Percentiles rank a stretch among this genome's conserved stretches.
Conservation (phyloP, 768 basidiomycete genomes). For the Pulveroboletus sp. region DNA sequence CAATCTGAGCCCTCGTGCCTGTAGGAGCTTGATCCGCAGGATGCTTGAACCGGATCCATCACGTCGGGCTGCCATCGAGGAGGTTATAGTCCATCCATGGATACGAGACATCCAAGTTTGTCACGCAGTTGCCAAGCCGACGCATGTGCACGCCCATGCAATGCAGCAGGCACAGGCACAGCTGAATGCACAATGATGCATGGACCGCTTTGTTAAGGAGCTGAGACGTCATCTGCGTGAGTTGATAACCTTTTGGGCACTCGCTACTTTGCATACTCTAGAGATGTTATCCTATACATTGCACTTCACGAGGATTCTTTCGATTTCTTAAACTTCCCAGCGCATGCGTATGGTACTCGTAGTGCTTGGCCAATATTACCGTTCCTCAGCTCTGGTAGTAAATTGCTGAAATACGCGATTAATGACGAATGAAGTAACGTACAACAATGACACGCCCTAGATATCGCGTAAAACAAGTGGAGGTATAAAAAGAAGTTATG, state of each 20-base stretch:
- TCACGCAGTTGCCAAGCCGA: conserved; percentile 55
- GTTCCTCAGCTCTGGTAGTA: conserved; percentile 5
- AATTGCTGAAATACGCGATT: background rate
- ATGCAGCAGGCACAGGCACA: conserved; percentile 54
- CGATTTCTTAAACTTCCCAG: conserved; percentile 1
- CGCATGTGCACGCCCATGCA: conserved; percentile 69
- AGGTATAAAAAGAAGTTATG: conserved; percentile 17
- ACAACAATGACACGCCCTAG: conserved; percentile 4
- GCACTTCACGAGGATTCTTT: conserved; percentile 5
- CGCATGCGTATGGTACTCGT: conserved; percentile 20
- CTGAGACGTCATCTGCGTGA: background rate
- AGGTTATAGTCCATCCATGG: conserved; percentile 76
- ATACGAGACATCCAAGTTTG: conserved; percentile 79
- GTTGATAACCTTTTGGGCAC: conserved; percentile 1
- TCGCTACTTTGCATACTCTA: conserved; percentile 11
- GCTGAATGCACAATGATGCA: conserved; percentile 16
- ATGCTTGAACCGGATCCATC: conserved; percentile 97
- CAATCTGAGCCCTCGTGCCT: conserved; percentile 83
- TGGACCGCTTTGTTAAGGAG: background rate
- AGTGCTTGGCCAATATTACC: conserved; percentile 18
- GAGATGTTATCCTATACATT: conserved; percentile 18
- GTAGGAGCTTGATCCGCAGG: conserved; percentile 75
- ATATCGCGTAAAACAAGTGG: conserved; percentile 7
- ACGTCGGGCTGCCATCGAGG: conserved; percentile 69
- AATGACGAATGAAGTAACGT: background rate